phyloP scores from a whole-genome alignment of 257 asterid species.

The Rehmannia glutinosa region DNA sequence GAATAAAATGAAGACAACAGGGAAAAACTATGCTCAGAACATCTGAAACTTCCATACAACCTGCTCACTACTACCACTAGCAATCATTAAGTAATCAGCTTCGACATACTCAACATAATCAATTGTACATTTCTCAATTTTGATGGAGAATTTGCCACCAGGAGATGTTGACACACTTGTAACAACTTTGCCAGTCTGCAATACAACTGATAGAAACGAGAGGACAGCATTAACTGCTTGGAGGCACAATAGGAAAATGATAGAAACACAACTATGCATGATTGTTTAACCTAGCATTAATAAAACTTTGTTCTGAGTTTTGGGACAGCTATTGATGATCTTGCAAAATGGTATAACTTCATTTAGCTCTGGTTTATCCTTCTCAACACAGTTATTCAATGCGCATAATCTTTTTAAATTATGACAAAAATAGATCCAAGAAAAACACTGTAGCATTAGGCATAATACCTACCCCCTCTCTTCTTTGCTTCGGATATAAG shows the following conservation, averaged over 20 bases:
- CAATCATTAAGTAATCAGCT: conserved; percentile 73
- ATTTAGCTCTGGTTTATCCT: too few relatives aligned
- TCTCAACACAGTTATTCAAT: too few relatives aligned
- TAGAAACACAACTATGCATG: conserved; percentile 3
- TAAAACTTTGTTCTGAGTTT: not conserved
- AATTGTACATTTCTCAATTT: conserved; percentile 65
- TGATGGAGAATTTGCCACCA: conserved; percentile 57
- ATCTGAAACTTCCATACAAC: conserved; percentile 30
- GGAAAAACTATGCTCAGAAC: conserved; percentile 11
- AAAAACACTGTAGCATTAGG: conserved; percentile 5
- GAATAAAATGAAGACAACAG: conserved; percentile 6
- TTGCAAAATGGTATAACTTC: too few relatives aligned
- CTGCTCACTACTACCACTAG: conserved; percentile 94
- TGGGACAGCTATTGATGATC: not conserved
- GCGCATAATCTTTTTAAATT: not conserved
- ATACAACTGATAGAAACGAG: conserved; percentile 41
- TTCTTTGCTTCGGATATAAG: conserved; percentile 80
- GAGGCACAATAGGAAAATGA: not conserved
- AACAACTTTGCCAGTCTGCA: conserved; percentile 82
- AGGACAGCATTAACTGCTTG: conserved; percentile 27
- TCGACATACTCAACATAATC: conserved; percentile 53
- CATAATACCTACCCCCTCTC: conserved; percentile 59
- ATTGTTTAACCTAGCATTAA: not conserved
- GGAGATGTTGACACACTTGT: conserved; percentile 54
- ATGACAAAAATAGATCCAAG: not conserved